Percentiles rank a stretch among this genome's conserved stretches.
These are phyloP conservation scores for Clarkia xantiana DNA, from an alignment of 345 rosid genomes.

Conservation along the genomic window DNA sequence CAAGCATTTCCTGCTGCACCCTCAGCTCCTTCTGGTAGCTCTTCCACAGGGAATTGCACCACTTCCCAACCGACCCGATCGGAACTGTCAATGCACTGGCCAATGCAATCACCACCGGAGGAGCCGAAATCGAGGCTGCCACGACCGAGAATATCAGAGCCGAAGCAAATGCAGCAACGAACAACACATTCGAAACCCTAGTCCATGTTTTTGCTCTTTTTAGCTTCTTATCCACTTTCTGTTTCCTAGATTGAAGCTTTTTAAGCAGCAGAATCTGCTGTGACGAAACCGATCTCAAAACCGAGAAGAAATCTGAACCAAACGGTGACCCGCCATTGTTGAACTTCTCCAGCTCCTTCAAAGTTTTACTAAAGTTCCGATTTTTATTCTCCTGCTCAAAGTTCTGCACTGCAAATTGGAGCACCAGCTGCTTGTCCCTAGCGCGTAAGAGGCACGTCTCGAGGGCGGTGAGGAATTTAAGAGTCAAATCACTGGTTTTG, in stretches of 20 bases:
- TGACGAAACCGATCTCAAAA: conserved; percentile 27
- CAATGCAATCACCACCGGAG: conserved; percentile 50
- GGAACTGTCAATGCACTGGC: conserved; percentile 61
- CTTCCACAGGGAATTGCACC: conserved; percentile 59
- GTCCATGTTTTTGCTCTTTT: conserved; percentile 47
- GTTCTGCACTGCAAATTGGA: conserved; percentile 41
- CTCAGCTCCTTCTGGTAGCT: conserved; percentile 36
- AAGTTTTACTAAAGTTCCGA: conserved; percentile 36
- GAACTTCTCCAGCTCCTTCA: conserved; percentile 49
- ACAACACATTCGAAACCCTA: conserved; percentile 57
- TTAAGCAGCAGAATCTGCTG: conserved; percentile 38
- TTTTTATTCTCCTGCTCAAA: conserved; percentile 41
- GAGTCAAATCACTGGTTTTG: conserved; percentile 31
- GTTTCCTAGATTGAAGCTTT: conserved; percentile 30
- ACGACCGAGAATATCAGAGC: conserved; percentile 66
- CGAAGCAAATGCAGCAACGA: conserved; percentile 53
- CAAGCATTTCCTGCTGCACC: conserved; percentile 31
- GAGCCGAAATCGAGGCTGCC: conserved; percentile 71
- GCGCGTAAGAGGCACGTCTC: conserved; percentile 50
- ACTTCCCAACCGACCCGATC: conserved; percentile 55
- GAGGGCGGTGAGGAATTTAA: conserved; percentile 59
- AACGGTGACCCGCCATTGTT: conserved; percentile 63
- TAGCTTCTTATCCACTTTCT: conserved; percentile 45
- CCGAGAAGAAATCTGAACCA: conserved; percentile 35
- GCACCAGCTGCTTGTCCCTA: conserved; percentile 42